Evolutionary conservation across 352 stramenopile genomes (phyloP).

Genomic region (Poterioochromonas sp.): DNA sequence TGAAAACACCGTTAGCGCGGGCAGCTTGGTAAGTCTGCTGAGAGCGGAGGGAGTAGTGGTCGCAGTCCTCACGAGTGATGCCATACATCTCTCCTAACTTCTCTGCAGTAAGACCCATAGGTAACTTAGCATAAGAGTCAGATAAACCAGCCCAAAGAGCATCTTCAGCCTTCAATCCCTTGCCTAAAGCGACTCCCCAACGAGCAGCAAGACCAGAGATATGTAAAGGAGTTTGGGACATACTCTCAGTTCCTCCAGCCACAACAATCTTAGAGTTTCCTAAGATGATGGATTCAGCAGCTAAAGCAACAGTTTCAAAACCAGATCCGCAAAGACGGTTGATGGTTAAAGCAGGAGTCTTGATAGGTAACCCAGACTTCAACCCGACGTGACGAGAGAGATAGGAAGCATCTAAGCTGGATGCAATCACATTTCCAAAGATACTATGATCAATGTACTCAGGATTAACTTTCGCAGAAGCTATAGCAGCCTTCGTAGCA

Average conservation of each 20-base stretch:
- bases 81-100: constrained; percentile 83
- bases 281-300: constrained; percentile 52
- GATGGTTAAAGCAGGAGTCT: constrained; percentile 84
- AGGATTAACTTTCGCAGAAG: constrained; percentile 59
- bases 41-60: constrained; percentile 82
- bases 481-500: constrained; percentile 65
- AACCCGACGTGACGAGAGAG: constrained; percentile 85
- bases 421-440: constrained; percentile 92
- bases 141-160: constrained; percentile 91
- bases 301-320: constrained; percentile 81
- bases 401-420: constrained; percentile 80
- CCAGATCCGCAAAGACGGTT: constrained; percentile 93
- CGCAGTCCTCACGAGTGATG: constrained; percentile 67
- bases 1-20: constrained; percentile 77
- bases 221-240: constrained; percentile 83
- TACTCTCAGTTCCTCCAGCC: constrained; percentile 81
- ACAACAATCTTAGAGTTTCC: constrained; percentile 76
- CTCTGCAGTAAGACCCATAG: constrained; percentile 96
- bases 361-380: constrained; percentile 69
- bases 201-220: constrained; percentile 66
- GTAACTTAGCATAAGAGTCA: constrained; percentile 81
- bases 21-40: constrained; percentile 82
- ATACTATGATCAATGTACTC: constrained; percentile 76
- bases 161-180: constrained; percentile 82
- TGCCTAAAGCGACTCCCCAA: constrained; percentile 81